Evolutionary conservation across 1,284 basidiomycete species (phyloP).

Genomic region (Hypsizygus ulmarius): DNA sequence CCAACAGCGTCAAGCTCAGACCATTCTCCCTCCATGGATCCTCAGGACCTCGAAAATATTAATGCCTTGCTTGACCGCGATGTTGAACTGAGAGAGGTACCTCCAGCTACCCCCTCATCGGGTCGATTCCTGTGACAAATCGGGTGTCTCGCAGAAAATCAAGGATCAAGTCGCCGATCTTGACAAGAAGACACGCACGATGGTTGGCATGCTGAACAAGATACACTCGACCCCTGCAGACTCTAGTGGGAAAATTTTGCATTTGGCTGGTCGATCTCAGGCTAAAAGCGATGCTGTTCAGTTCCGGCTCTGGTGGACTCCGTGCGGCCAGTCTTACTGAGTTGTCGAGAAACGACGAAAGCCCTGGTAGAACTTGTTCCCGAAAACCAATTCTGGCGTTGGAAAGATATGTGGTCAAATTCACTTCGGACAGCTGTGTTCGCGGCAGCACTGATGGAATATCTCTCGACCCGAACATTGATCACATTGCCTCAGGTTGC

Average conservation of each 20-base stretch:
- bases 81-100: conserved; percentile 30
- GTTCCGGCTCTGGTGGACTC: conserved; percentile 60
- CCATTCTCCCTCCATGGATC: conserved; percentile 45
- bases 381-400: conserved; percentile 75
- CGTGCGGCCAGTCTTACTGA: conserved; percentile 51
- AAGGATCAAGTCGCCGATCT: conserved; percentile 69
- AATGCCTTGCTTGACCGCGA: conserved; percentile 33
- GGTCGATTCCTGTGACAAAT: background rate
- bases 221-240: conserved; percentile 71
- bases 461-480: conserved; percentile 58
- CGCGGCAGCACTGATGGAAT: conserved; percentile 63
- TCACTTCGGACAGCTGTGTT: conserved; percentile 66
- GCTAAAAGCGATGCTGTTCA: conserved; percentile 26
- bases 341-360: conserved; percentile 51
- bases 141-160: conserved; percentile 56
- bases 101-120: conserved; percentile 4
- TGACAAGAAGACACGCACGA: conserved; percentile 67
- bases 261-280: background rate
- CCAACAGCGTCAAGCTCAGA: background rate
- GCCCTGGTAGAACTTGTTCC: conserved; percentile 58
- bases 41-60: conserved; percentile 46
- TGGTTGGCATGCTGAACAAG: conserved; percentile 66
- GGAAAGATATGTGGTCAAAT: conserved; percentile 76
- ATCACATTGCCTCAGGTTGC: conserved; percentile 54
- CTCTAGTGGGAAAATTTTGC: conserved; percentile 43